Evolutionary conservation across 805 yeast genomes (phyloP), one percentile per base, ranked within the genome.

Genomic region (Saccharomycopsis olivae): DNA sequence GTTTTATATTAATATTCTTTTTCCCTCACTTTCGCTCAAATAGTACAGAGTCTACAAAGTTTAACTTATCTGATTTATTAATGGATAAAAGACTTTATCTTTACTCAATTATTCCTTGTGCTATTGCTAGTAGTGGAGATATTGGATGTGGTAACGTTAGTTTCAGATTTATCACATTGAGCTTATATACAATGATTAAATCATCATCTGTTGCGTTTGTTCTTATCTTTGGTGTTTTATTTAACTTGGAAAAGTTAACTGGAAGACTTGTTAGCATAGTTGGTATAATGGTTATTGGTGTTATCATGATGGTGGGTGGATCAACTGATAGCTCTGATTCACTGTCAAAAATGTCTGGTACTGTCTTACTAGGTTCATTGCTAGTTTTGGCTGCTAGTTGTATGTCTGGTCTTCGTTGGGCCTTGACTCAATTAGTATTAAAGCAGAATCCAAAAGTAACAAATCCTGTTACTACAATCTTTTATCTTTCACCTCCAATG

Each of bases 331-430:
- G 25, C 45, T 18, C 30, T 8, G 41, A 42, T 13, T 21, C 33
- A 14, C 18, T 23, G 25, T 13, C 19, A 13, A 49, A 54, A 29
- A 48, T 50, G 4, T 48, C 39, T 2, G 34, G 48, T n/a, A 46
- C 39, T 41, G 53, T 53, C 21, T 39, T 57, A 23, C 44, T 78
- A 2, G 97, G 98, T 2, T 75, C 86, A 17, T 39, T 75, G 2
- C 61, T 87, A 20, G 96, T 89, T 1, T 60, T 92, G 21, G 61
- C 71, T 2, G 88, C 95, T 3, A 75, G 94, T 2, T 69, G 81
- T 55, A 70, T 86, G 61, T 78, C 92, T 13, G 98, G 98, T 0
- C 62, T 92, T 38, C 71, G 98, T 47, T 92, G 98, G 98, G 89
- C 95, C 1, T 72, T 88, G 46, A 87, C 97, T 1, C 97, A 92